These are phyloP conservation scores for Candida vaughaniae DNA, from an alignment of 805 yeast species.

Conservation along the genomic window DNA sequence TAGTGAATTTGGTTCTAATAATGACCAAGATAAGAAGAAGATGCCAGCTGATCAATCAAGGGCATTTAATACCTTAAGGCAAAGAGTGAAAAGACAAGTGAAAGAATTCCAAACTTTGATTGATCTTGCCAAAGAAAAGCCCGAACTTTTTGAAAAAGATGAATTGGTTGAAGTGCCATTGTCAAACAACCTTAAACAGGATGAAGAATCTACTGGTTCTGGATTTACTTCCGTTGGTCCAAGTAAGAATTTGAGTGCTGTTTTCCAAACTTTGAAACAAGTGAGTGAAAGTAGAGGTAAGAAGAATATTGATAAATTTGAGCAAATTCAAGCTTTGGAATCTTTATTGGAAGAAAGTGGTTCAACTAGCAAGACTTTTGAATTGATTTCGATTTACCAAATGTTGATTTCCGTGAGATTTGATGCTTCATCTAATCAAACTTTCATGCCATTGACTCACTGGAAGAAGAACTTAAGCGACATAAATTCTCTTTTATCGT, in stretches of 20 bases:
- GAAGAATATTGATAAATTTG: constrained; percentile 81
- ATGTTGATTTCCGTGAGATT: constrained; percentile 85
- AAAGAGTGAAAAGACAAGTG: constrained; percentile 77
- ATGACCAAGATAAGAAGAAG: constrained; percentile 59
- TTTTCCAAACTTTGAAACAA: constrained; percentile 70
- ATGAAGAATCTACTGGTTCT: constrained; percentile 28
- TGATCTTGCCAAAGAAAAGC: constrained; percentile 60
- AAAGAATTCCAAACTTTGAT: constrained; percentile 66
- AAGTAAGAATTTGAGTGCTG: constrained; percentile 41
- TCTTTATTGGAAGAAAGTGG: constrained; percentile 43
- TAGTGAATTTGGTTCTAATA: constrained; percentile 47
- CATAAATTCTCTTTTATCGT: constrained; percentile 57
- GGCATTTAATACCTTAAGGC: constrained; percentile 83
- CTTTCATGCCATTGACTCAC: constrained; percentile 73
- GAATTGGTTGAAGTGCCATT: constrained; percentile 36
- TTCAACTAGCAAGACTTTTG: constrained; percentile 51
- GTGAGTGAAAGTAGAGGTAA: constrained; percentile 92
- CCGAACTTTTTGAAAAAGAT: constrained; percentile 70
- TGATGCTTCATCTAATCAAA: constrained; percentile 66
- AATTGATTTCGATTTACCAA: constrained; percentile 72
- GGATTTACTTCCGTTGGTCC: constrained; percentile 38
- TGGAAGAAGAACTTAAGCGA: constrained; percentile 76
- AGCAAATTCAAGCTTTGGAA: constrained; percentile 74
- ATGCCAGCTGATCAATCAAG: constrained; percentile 80
- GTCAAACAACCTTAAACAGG: constrained; percentile 29